Base-by-base conservation (phyloP, 2,329 filamentous ascomycete genomes). In the Neonectria ditissima region DNA sequence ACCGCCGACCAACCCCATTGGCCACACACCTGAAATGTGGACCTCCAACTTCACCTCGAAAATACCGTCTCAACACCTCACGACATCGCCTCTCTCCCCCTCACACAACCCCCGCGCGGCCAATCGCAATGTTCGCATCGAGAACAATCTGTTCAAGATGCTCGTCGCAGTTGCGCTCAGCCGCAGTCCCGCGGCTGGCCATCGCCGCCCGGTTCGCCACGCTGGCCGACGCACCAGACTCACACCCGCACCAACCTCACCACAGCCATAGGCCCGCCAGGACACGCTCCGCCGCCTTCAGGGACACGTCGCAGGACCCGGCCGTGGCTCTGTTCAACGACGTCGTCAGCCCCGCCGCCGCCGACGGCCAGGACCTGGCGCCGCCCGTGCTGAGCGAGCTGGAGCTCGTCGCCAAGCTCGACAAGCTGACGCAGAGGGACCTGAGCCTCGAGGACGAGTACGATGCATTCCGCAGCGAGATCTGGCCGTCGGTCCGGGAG, bases 311-410 rank as follows among this genome's bases (percentile, higher is more conserved):
- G 0, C 58, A 71, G 37, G 74, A 74, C 9, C 62, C 74, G 5
- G 74, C 76, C 26, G 45, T 79, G 39, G 76, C 74, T 1, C 63
- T 79, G 16, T 80, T 79, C 73, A 77, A 78, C 48, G 75, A 79
- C 13, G 76, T 79, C n/a, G 75, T 79, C 54, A 73, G 69, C 14
- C 70, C 69, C 14, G 43, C 51, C 14, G 43, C 51, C 18, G 13
- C 54, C 32, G 44, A 48, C 37, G 37, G 41, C 34, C 10, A 32
- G 1, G 44, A 59, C 4, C 30, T 48, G 18, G n/a, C 50, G 50
- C 24, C 26, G 16, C 28, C 66, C 18, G 53, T 67, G n/a, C 14
- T 74, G 26, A 63, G 63, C 4, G 75, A 77, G 43, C 68, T 75
- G 47, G 73, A 79, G 58, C 65, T 79, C n/a, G 69, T 73, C 1